Conservation (phyloP, 352 stramenopile species). For the Phytophthora constricta region DNA sequence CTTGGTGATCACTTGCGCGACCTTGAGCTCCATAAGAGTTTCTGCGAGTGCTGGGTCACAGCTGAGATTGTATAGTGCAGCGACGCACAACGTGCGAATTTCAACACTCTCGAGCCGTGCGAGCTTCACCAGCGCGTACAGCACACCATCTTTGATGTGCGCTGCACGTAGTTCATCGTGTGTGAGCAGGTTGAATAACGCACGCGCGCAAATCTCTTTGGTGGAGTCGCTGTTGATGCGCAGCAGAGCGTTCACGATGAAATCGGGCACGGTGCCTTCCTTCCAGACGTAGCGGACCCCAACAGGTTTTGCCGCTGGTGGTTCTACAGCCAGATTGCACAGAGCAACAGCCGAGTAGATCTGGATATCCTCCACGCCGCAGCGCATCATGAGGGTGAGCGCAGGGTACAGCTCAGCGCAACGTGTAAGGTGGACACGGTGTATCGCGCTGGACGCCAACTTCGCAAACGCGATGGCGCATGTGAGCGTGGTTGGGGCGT, state of each 20-base stretch:
- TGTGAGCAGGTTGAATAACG: constrained; percentile 87
- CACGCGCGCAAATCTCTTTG: constrained; percentile 87
- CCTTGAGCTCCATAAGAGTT: constrained; percentile 85
- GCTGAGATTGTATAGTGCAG: constrained; percentile 86
- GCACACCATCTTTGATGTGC: constrained; percentile 87
- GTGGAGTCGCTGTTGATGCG: constrained; percentile 90
- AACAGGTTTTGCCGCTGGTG: constrained; percentile 42
- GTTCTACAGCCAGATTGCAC: constrained; percentile 85
- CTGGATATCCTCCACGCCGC: constrained; percentile 86
- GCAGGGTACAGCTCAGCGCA: constrained; percentile 77
- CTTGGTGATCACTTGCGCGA: constrained; percentile 86
- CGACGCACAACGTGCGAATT: constrained; percentile 81
- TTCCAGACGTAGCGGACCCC: constrained; percentile 82
- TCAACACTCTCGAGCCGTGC: constrained; percentile 82
- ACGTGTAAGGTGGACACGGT: constrained; percentile 65
- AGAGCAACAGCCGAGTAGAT: constrained; percentile 89
- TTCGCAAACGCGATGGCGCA: constrained; percentile 85
- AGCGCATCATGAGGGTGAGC: constrained; percentile 90
- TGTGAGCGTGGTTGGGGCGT: constrained; percentile 72
- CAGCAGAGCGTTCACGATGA: constrained; percentile 90
- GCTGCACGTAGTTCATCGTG: constrained; percentile 80
- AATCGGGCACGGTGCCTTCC: constrained; percentile 87
- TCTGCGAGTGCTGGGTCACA: constrained; percentile 76
- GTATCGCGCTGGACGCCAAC: constrained; percentile 63
- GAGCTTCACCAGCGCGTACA: constrained; percentile 90